Evolutionary conservation across 495 filamentous ascomycete species (phyloP).

Genomic region (Daldinia loculata): DNA sequence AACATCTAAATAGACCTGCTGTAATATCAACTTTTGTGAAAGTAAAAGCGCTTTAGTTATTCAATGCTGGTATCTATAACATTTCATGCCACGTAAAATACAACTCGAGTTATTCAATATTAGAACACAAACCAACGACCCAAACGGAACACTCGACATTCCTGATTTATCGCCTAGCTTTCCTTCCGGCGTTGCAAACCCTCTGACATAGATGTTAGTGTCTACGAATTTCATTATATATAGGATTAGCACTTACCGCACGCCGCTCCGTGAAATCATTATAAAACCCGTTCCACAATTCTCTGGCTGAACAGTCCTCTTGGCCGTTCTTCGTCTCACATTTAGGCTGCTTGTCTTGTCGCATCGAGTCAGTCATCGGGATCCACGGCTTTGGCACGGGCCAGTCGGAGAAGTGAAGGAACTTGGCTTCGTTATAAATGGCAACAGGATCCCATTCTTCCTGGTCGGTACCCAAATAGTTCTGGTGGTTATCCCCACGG

Average conservation of each 20-base stretch:
- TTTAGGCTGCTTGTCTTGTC: conserved; percentile 67
- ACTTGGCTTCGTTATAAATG: conserved; percentile 71
- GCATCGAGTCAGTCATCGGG: conserved; percentile 62
- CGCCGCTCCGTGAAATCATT: conserved; percentile 69
- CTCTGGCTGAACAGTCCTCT: conserved; percentile 67
- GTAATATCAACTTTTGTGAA: neutral
- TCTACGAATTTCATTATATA: neutral
- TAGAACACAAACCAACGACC: conserved; percentile 9
- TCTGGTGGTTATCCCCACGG: conserved; percentile 62
- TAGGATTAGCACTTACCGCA: conserved; percentile 56
- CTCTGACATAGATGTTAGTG: conserved; percentile 35
- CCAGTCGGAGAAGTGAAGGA: conserved; percentile 85
- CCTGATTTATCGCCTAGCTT: conserved; percentile 29
- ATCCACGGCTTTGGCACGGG: conserved; percentile 84
- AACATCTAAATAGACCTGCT: neutral
- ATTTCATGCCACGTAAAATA: conserved; percentile 41
- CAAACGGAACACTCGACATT: neutral
- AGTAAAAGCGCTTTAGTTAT: conserved; percentile 15
- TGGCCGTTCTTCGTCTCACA: conserved; percentile 51
- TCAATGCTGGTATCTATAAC: conserved; percentile 41
- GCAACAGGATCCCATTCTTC: conserved; percentile 74
- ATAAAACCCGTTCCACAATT: conserved; percentile 77
- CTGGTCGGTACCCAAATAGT: conserved; percentile 69
- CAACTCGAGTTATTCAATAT: conserved; percentile 29
- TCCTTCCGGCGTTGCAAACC: conserved; percentile 38